Evolutionary conservation across 78 protist species (phyloP), one percentile per base, ranked within the genome.

Genomic region (Dictyostelium capitatum): DNA sequence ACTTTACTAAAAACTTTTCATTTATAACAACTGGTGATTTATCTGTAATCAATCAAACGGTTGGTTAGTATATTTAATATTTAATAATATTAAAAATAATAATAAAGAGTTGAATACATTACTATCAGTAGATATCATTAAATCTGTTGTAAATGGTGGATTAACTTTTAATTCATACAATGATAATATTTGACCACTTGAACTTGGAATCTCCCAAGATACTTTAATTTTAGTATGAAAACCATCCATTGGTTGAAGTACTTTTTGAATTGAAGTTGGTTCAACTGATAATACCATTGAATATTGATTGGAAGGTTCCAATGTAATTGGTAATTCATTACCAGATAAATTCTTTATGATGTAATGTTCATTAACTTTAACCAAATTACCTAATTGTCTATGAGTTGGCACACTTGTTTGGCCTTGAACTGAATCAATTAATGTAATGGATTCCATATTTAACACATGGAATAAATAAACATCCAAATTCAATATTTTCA

Each of bases 111-210:
- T 11, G 1, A 56, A 20, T 67, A 67, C 48, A n/a, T 32, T 67
- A 67, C 75, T 30, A 19, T 74, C 93, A 19, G 82, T 28, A 4
- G 54, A 28, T 10, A 87, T 82, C 85, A 87, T 87, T 14, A 87
- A n/a, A 37, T 87, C 80, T 30, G 84, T 62, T 4, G 67, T 77
- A 32, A 69, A 30, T 1, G 93, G 93, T 43, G 84, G 93, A 9
- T 48, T 25, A 17, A 69, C 69, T 78, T 79, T 87, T 48, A 87
- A 65, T 23, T 87, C 93, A 48, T 64, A 87, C 12, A 87, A 20
- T 15, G 93, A 87, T 37, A 87, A 47, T 43, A 87, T 79, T 20
- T 87, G 83, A n/a, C 93, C 93, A 43, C 72, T 6, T 3, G 93
- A 59, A 19, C 51, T 47, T n/a, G 93, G 64, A 10, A 87, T 65